Conservation (phyloP, 1,284 basidiomycete species). For the Heterobasidion occidentale region DNA sequence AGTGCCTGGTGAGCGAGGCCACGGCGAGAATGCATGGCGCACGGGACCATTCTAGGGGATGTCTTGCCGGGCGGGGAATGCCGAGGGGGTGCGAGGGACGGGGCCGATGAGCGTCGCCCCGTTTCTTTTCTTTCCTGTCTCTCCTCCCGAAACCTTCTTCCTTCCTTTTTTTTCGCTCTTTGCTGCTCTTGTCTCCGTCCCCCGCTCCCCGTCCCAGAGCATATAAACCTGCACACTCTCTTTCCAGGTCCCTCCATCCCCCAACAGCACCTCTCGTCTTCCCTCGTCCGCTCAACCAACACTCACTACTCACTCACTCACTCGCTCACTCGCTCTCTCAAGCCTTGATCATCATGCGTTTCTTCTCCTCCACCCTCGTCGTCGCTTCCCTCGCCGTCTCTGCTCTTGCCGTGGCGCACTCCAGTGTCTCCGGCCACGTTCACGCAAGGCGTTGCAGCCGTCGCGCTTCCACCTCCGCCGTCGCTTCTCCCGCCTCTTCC, state of each 20-base stretch:
- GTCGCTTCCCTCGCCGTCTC: conserved; percentile 37
- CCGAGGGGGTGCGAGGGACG: neutral
- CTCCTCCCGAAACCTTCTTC: neutral
- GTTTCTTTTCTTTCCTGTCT: neutral
- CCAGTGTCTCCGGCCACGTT: conserved; percentile 22
- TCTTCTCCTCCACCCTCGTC: conserved; percentile 35
- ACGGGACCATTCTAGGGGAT: neutral
- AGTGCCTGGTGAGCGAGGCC: neutral
- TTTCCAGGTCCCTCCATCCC: neutral
- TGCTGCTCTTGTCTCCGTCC: neutral
- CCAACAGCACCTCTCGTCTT: neutral
- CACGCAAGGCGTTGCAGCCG: conserved; percentile 9
- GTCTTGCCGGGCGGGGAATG: neutral
- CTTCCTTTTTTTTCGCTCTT: neutral
- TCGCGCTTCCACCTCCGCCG: neutral
- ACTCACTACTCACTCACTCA: conserved; percentile 5
- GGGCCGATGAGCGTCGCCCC: neutral
- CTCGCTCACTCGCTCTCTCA: neutral
- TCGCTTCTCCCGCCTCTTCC: conserved; percentile 11
- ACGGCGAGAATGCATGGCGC: neutral
- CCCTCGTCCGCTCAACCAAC: neutral
- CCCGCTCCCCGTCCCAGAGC: neutral
- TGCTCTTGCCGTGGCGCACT: conserved; percentile 36
- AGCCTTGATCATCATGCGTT: conserved; percentile 31
- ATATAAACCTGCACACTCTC: neutral